phyloP scores from a whole-genome alignment of 495 filamentous ascomycete species.

The Geoglossum glabrum region DNA sequence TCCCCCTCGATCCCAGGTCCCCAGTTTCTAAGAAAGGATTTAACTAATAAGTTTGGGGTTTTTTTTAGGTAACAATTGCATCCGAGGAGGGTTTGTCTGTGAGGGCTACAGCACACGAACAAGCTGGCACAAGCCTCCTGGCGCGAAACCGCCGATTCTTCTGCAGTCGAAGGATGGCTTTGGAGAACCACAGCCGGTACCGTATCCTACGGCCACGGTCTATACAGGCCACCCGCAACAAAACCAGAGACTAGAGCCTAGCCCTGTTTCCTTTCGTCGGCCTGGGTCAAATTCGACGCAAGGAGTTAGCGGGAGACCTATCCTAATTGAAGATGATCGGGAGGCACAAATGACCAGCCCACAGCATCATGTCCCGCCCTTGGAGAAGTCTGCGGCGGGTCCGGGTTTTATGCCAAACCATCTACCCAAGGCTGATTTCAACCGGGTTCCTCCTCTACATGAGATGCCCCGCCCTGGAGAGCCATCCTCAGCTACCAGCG shows the following conservation, averaged over 20 bases:
- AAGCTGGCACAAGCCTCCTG: slow-evolving; percentile 49
- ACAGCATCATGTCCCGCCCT: neutral
- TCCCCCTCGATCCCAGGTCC: neutral
- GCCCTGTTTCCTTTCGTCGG: neutral
- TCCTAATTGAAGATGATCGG: neutral
- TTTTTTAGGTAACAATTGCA: slow-evolving; percentile 67
- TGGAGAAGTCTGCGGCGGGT: neutral
- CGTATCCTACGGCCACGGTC: neutral
- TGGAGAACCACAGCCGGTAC: neutral
- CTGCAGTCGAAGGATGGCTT: slow-evolving; percentile 72
- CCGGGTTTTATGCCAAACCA: neutral
- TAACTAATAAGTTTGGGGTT: neutral
- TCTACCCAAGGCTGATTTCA: neutral
- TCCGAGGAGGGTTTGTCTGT: slow-evolving; percentile 78
- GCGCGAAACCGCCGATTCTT: slow-evolving; percentile 42
- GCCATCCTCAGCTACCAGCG: neutral
- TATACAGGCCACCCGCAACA: neutral
- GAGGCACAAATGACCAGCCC: neutral
- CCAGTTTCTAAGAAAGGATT: neutral
- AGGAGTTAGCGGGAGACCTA: slow-evolving; percentile 1
- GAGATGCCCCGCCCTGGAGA: neutral
- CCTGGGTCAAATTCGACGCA: neutral
- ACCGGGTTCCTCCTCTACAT: neutral
- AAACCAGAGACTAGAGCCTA: neutral
- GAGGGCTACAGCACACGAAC: slow-evolving; percentile 74